phyloP scores from a whole-genome alignment of 495 filamentous ascomycete species.

The Aspergillus nanangensis region DNA sequence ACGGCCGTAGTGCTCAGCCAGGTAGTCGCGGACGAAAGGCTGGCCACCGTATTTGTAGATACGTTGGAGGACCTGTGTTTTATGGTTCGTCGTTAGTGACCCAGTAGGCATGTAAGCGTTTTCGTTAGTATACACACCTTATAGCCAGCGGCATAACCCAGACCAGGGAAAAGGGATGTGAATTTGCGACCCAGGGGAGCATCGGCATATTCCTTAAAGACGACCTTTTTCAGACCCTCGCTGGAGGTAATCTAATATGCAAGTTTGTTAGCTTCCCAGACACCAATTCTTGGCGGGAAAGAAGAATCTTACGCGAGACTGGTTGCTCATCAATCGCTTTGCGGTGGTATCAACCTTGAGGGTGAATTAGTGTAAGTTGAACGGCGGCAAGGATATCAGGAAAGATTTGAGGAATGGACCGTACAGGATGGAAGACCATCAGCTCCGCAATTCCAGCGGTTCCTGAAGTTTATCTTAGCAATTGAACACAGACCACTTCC shows the following conservation, averaged over 20 bases:
- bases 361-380: slow-evolving; percentile 15
- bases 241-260: slow-evolving; percentile 51
- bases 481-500: slow-evolving; percentile 4
- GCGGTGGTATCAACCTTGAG: slow-evolving; percentile 91
- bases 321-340: slow-evolving; percentile 99
- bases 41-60: slow-evolving; percentile 99
- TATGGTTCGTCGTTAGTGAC: too few species aligned
- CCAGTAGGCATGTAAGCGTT: too few species aligned
- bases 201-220: slow-evolving; percentile 86
- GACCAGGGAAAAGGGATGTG: slow-evolving; percentile 91
- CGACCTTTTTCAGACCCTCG: slow-evolving; percentile 72
- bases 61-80: slow-evolving; percentile 80
- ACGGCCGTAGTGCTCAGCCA: slow-evolving; percentile 72
- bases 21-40: slow-evolving; percentile 89
- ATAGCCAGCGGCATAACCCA: slow-evolving; percentile 96
- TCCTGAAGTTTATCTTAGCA: slow-evolving; percentile 48
- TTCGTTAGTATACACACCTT: slow-evolving; percentile 71
- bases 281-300: not conserved
- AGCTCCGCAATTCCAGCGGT: slow-evolving; percentile 94
- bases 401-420: slow-evolving; percentile 14
- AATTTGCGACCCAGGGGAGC: slow-evolving; percentile 71
- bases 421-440: slow-evolving; percentile 92
- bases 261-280: not conserved
- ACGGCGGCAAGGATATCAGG: not conserved
- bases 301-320: slow-evolving; percentile 55